These are phyloP conservation scores for Sequoiadendron giganteum DNA, from an alignment of 75 land plant genomes.

Conservation along the genomic window DNA sequence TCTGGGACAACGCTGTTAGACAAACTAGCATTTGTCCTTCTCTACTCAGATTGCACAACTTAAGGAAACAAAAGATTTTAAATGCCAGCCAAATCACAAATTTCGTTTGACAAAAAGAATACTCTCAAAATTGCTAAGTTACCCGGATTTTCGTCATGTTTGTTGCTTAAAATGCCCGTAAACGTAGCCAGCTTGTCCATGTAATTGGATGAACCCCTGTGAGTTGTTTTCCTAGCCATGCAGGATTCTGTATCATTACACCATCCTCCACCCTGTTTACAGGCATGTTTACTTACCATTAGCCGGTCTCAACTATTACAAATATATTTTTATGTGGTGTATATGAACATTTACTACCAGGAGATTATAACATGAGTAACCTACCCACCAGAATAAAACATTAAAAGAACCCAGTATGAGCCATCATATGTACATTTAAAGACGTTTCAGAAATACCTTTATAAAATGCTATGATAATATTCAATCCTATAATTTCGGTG, in stretches of 20 bases:
- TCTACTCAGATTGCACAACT: neutral
- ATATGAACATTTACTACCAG: neutral
- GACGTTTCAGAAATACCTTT: neutral
- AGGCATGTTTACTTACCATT: neutral
- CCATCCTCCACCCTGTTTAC: constrained; percentile 82
- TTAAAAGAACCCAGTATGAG: neutral
- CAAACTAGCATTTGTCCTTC: too few species aligned
- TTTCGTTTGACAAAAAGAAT: neutral
- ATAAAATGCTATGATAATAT: too few species aligned
- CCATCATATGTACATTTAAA: neutral
- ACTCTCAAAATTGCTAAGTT: neutral
- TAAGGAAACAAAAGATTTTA: too few species aligned
- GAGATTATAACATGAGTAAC: neutral
- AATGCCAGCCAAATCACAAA: neutral
- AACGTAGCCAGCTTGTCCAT: constrained; percentile 62
- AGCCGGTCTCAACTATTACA: neutral
- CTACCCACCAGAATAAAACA: neutral
- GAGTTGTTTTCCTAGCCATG: constrained; percentile 47
- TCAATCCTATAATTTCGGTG: neutral
- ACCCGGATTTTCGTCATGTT: constrained; percentile 82
- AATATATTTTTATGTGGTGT: neutral
- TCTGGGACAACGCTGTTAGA: too few species aligned
- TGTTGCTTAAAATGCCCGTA: constrained; percentile 78
- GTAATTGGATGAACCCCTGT: constrained; percentile 76
- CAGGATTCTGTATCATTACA: constrained; percentile 68